Percentiles rank a stretch among this genome's conserved stretches.
Conservation (phyloP, 2,329 filamentous ascomycete genomes). For the Stagonosporopsis rhizophila region DNA sequence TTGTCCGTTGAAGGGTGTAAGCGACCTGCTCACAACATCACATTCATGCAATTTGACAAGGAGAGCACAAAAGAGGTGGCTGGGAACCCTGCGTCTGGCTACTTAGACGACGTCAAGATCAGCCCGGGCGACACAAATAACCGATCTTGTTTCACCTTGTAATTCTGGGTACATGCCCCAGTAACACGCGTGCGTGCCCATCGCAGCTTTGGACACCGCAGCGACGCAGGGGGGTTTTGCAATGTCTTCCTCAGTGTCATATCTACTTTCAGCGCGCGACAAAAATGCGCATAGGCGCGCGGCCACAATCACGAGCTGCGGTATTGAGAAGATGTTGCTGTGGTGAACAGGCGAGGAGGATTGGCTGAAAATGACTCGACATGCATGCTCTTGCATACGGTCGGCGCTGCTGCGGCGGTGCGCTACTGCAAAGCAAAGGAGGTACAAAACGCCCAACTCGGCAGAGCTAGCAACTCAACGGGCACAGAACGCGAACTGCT, state of each 20-base stretch:
- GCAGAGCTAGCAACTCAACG: constrained; percentile 18
- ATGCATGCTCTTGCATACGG: constrained; percentile 22
- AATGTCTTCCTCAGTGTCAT: neutral
- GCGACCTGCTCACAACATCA: constrained; percentile 26
- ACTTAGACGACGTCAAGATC: constrained; percentile 24
- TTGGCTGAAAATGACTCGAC: constrained; percentile 28
- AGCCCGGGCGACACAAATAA: constrained; percentile 37
- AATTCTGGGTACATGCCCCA: constrained; percentile 21
- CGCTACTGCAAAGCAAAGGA: constrained; percentile 32
- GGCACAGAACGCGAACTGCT: constrained; percentile 36
- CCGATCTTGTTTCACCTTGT: constrained; percentile 41
- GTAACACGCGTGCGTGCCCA: constrained; percentile 28
- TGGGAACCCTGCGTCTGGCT: constrained; percentile 23
- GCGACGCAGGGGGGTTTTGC: constrained; percentile 37
- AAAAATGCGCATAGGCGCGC: constrained; percentile 11
- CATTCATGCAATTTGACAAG: constrained; percentile 38
- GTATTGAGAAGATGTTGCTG: constrained; percentile 7
- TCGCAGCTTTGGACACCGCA: constrained; percentile 1
- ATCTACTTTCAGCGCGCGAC: constrained; percentile 26
- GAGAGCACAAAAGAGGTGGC: constrained; percentile 28
- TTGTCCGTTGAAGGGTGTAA: constrained; percentile 32
- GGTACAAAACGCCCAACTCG: constrained; percentile 32
- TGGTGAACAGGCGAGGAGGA: constrained; percentile 10
- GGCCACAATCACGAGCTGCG: constrained; percentile 4
- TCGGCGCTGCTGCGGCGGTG: constrained; percentile 25